Conservation (phyloP, 495 filamentous ascomycete species). For the Penicillium alfredii region DNA sequence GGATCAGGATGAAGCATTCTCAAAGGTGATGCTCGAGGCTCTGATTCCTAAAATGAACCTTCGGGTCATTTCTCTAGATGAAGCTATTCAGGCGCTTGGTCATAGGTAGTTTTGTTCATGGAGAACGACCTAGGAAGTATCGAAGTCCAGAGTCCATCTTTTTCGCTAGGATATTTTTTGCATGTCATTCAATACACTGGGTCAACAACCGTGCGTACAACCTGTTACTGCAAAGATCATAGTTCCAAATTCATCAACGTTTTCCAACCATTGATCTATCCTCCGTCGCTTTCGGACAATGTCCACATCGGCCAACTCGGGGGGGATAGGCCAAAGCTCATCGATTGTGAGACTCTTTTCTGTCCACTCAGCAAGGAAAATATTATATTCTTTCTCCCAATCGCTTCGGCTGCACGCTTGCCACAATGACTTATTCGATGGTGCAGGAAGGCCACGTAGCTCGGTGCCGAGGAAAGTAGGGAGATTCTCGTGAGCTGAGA, state of each 20-base stretch:
- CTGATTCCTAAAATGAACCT: conserved; percentile 32
- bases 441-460: conserved; percentile 33
- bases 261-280: conserved; percentile 40
- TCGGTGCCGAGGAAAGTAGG: conserved; percentile 43
- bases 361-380: conserved; percentile 35
- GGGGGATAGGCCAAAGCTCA: conserved; percentile 39
- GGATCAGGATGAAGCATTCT: conserved; percentile 18
- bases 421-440: conserved; percentile 34
- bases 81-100: conserved; percentile 11
- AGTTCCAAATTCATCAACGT: conserved; percentile 42
- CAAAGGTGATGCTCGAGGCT: conserved; percentile 19
- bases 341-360: conserved; percentile 33
- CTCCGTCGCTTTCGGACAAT: conserved; percentile 23
- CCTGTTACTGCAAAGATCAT: conserved; percentile 44
- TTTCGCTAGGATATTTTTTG: too few relatives aligned
- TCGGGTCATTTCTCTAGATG: conserved; percentile 16
- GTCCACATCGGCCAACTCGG: conserved; percentile 18
- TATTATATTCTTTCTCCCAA: conserved; percentile 40
- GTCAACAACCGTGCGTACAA: conserved; percentile 35
- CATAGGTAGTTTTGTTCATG: neutral
- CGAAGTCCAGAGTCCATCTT: too few relatives aligned
- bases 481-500: conserved; percentile 34
- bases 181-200: too few relatives aligned
- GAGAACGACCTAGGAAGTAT: too few relatives aligned
- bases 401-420: conserved; percentile 21